Evolutionary conservation across 371 early-diverging fungal species (phyloP), one percentile per base, ranked within the genome.

Genomic region (Funneliformis caledonium): DNA sequence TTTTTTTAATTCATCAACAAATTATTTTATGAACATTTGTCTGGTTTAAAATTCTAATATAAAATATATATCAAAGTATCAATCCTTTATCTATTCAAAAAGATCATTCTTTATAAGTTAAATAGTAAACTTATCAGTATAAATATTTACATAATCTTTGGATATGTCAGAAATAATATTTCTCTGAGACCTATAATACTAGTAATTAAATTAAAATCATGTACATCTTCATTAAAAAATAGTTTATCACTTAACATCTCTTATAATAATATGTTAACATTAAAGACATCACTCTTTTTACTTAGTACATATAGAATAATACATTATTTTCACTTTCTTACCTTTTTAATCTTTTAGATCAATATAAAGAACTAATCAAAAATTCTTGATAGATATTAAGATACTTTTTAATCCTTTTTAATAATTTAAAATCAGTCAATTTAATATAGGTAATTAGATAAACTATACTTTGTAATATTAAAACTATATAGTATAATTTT

Each of bases 191-290:
- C 65, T 16, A 16, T 4, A 16, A 52, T 52, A 4, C 14, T 8
- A 5, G 16, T 5, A 52, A 8, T 16, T 16, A 52, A 16, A 52
- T 16, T 14, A 52, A 52, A 4, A 16, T 52, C 5, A 4, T 12
- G 52, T 52, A 14, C 16, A 52, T 52, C 16, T 16, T 10, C 37
- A 37, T 37, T 2, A 2, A 37, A 37, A 26, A 85, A 85, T 10
- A 84, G 85, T 1, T 68, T 52, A 26, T 87, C 86, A 5, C 88
- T 87, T 11, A 85, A 82, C 42, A 89, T 74, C 60, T 89, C 88
- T 87, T 87, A 89, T 87, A 89, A 85, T 65, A 89, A 84, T 52
- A 89, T 83, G 7, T 88, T 88, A 43, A 89, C 69, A 52, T 85
- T 85, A 80, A 85, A 89, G 0, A 89, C 84, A 60, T 89, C 88